Conservation (phyloP, 352 stramenopile species). For the Globisporangium sylvaticum region DNA sequence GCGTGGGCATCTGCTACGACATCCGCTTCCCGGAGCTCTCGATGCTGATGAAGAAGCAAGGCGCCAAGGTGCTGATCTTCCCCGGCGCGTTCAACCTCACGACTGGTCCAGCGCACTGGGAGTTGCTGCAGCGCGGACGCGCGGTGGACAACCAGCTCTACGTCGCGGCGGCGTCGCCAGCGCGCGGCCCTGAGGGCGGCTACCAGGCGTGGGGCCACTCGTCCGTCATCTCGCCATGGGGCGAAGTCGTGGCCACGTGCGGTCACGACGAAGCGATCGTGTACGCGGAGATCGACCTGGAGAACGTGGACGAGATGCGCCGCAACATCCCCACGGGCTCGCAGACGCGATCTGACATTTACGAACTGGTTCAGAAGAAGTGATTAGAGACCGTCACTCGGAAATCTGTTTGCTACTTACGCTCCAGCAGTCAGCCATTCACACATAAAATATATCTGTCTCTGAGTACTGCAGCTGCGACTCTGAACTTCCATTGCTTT, state of each 20-base stretch:
- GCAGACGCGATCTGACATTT: constrained; percentile 95
- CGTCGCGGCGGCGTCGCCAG: constrained; percentile 95
- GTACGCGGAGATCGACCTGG: constrained; percentile 95
- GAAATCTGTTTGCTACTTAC: background rate
- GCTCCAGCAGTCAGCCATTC: too few relatives aligned
- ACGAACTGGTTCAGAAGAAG: constrained; percentile 88
- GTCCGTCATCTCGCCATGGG: constrained; percentile 96
- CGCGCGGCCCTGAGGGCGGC: constrained; percentile 89
- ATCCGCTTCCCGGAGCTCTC: constrained; percentile 99
- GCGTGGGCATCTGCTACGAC: constrained; percentile 99
- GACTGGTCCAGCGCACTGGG: constrained; percentile 97
- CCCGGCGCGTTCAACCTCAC: constrained; percentile 87
- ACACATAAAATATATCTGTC: background rate
- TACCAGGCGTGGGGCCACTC: constrained; percentile 99
- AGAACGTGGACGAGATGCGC: constrained; percentile 93
- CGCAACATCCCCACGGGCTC: constrained; percentile 93
- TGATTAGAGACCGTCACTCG: background rate
- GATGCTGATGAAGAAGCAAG: constrained; percentile 93
- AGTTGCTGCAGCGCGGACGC: constrained; percentile 95
- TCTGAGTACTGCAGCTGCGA: background rate
- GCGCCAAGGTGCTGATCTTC: constrained; percentile 86
- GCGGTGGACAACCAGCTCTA: constrained; percentile 95
- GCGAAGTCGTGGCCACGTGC: constrained; percentile 94
- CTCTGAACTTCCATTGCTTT: too few relatives aligned
- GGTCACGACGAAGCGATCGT: constrained; percentile 92